Conservation (phyloP, 768 basidiomycete genomes). For the Trametes cinnabarina region DNA sequence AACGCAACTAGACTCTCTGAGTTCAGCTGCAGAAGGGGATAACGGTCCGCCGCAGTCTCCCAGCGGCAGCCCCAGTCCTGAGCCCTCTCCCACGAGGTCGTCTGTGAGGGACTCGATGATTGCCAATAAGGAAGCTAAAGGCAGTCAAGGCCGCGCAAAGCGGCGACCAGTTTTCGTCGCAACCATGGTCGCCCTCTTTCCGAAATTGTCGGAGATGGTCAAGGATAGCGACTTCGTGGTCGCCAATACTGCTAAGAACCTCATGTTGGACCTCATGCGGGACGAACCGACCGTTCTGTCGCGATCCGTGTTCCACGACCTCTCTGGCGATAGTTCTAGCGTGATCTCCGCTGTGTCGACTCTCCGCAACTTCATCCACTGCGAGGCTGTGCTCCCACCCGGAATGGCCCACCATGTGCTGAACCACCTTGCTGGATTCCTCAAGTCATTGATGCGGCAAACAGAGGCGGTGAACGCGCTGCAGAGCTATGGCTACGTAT, state of each 20-base stretch:
- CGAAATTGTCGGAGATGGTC: conserved; percentile 49
- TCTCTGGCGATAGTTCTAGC: conserved; percentile 51
- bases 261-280: conserved; percentile 65
- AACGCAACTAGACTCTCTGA: conserved; percentile 53
- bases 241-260: conserved; percentile 53
- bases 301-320: conserved; percentile 58
- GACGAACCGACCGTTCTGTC: conserved; percentile 70
- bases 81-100: conserved; percentile 20
- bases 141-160: conserved; percentile 46
- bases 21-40: conserved; percentile 27
- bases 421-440: conserved; percentile 67
- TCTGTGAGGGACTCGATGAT: conserved; percentile 38
- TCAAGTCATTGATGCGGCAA: conserved; percentile 53
- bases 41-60: conserved; percentile 26
- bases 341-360: conserved; percentile 47
- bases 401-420: conserved; percentile 63
- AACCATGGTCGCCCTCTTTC: conserved; percentile 53
- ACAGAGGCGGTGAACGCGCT: conserved; percentile 43
- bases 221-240: conserved; percentile 53
- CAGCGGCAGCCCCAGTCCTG: conserved; percentile 22
- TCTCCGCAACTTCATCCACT: conserved; percentile 57
- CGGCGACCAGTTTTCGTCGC: conserved; percentile 68
- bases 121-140: conserved; percentile 30
- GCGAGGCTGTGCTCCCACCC: conserved; percentile 57
- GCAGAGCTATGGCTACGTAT: conserved; percentile 49